Percentiles rank a stretch among this genome's conserved stretches.
Conservation (phyloP, 306 rosid species). For the Gastrolobium bilobum region DNA sequence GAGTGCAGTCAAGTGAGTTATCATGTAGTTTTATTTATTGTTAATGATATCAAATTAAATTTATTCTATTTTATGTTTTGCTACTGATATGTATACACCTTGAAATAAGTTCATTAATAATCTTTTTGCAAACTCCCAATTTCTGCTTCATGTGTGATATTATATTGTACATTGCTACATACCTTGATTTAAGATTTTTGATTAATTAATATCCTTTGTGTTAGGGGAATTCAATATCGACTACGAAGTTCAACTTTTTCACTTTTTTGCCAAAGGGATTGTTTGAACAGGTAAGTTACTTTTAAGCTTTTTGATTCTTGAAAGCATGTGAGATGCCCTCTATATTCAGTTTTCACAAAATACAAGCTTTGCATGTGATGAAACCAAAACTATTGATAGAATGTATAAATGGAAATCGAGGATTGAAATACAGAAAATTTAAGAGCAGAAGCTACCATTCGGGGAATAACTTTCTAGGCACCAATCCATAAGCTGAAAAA, state of each 20-base stretch:
- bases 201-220: constrained; percentile 39
- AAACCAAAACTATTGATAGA: too few species aligned
- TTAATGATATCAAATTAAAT: neutral
- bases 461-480: too few species aligned
- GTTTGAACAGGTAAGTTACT: constrained; percentile 71
- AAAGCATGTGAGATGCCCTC: neutral
- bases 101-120: neutral
- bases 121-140: neutral
- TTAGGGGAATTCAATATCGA: constrained; percentile 76
- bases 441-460: too few species aligned
- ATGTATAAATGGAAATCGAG: too few species aligned
- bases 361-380: neutral
- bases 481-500: too few species aligned
- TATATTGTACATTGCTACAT: neutral
- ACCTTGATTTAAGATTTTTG: constrained; percentile 31
- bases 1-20: neutral
- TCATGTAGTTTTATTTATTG: neutral
- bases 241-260: constrained; percentile 73
- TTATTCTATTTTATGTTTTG: neutral
- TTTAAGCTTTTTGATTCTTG: constrained; percentile 10
- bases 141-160: neutral
- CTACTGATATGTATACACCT: neutral
- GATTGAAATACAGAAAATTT: too few species aligned
- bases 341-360: neutral
- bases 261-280: constrained; percentile 75